phyloP scores from a whole-genome alignment of 169 alveolate genomes.

The Plasmodium relictum region DNA sequence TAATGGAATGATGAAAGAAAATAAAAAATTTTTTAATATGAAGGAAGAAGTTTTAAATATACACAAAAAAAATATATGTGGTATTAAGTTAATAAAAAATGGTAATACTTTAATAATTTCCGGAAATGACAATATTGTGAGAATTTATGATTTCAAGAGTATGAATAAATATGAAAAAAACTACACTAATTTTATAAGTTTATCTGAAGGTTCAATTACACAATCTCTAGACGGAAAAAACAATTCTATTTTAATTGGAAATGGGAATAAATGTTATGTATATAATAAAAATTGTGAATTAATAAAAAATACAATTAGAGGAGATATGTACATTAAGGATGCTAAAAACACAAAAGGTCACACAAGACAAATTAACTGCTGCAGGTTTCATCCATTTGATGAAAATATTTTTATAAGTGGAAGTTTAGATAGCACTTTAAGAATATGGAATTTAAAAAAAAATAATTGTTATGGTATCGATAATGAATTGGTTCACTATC shows the following conservation, averaged over 20 bases:
- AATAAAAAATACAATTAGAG: slow-evolving; percentile 81
- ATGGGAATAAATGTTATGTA: slow-evolving; percentile 58
- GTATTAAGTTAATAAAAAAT: slow-evolving; percentile 10
- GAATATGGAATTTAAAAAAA: slow-evolving; percentile 79
- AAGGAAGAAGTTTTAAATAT: slow-evolving; percentile 44
- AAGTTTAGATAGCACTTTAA: slow-evolving; percentile 84
- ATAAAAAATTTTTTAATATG: slow-evolving; percentile 4
- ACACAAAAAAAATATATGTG: slow-evolving; percentile 51
- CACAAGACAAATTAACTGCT: slow-evolving; percentile 82
- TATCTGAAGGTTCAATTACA: slow-evolving; percentile 50
- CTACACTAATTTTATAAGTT: slow-evolving; percentile 29
- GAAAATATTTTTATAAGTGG: slow-evolving; percentile 79
- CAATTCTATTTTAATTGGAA: slow-evolving; percentile 24
- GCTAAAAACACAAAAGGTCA: slow-evolving; percentile 84
- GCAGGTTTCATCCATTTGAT: slow-evolving; percentile 75
- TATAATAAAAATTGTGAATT: slow-evolving; percentile 71
- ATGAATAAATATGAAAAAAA: slow-evolving; percentile 47
- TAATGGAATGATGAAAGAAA: background rate
- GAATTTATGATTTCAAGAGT: slow-evolving; percentile 52
- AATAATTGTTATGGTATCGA: slow-evolving; percentile 48
- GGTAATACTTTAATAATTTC: slow-evolving; percentile 45
- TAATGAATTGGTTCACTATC: slow-evolving; percentile 44
- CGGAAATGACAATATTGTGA: slow-evolving; percentile 49
- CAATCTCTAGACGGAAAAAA: slow-evolving; percentile 33
- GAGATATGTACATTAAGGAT: slow-evolving; percentile 86